Evolutionary conservation across 306 rosid species (phyloP).

Genomic region (Castanea crenata): DNA sequence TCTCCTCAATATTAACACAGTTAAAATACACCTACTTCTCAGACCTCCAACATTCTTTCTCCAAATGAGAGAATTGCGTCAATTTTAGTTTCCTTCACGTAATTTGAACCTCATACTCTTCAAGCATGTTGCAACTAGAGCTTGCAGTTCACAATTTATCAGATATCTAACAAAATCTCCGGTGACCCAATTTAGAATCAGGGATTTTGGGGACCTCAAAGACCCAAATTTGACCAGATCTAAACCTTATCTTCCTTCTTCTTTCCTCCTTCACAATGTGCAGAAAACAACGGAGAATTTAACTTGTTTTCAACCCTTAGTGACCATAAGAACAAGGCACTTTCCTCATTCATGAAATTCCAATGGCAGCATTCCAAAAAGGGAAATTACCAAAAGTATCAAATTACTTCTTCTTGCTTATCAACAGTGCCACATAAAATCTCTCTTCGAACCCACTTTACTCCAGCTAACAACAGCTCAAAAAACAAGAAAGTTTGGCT

Average conservation of each 20-base stretch:
- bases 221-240: background rate
- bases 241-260: constrained; percentile 13
- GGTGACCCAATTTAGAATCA: constrained; percentile 13
- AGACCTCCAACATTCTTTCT: constrained; percentile 16
- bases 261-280: constrained; percentile 19
- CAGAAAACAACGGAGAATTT: constrained; percentile 11
- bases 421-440: background rate
- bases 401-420: too few species aligned
- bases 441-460: background rate
- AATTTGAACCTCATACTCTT: constrained; percentile 4
- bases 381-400: background rate
- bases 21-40: constrained; percentile 24
- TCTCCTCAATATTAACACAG: constrained; percentile 25
- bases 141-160: constrained; percentile 1
- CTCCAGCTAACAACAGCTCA: too few species aligned
- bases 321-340: constrained; percentile 26
- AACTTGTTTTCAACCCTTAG: constrained; percentile 10
- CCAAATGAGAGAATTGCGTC: constrained; percentile 34
- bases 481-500: too few species aligned
- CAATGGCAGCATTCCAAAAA: constrained; percentile 16
- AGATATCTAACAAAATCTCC: constrained; percentile 15
- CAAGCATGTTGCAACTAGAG: constrained; percentile 9
- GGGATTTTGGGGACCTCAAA: constrained; percentile 27
- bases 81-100: constrained; percentile 25
- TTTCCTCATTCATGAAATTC: constrained; percentile 22